These are phyloP conservation scores for Apiotrichum akiyoshidainum DNA, from an alignment of 1,284 basidiomycete genomes.

Conservation along the genomic window DNA sequence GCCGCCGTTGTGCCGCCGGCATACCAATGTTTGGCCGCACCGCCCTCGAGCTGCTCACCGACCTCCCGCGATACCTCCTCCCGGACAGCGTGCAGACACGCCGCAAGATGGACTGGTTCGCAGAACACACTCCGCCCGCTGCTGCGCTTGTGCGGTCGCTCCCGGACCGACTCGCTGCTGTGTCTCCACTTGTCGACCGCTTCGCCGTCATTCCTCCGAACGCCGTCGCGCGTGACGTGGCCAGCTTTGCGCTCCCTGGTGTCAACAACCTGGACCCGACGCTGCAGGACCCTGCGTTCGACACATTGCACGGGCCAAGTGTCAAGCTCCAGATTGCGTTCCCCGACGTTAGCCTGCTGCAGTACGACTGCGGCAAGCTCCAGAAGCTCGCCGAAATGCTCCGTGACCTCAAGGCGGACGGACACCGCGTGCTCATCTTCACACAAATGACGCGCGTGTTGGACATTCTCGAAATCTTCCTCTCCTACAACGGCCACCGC, in stretches of 20 bases:
- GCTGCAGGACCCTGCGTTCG: constrained; percentile 56
- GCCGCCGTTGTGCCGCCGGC: constrained; percentile 62
- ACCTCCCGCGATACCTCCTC: constrained; percentile 55
- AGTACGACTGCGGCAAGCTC: constrained; percentile 96
- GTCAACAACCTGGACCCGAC: constrained; percentile 41
- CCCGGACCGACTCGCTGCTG: constrained; percentile 58
- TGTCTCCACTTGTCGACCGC: constrained; percentile 61
- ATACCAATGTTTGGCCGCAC: constrained; percentile 66
- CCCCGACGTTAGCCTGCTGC: constrained; percentile 82
- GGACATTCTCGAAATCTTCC: constrained; percentile 89
- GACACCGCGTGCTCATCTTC: constrained; percentile 89
- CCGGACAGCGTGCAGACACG: constrained; percentile 58
- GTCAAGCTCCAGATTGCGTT: constrained; percentile 92
- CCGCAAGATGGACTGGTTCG: constrained; percentile 28
- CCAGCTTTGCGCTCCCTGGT: constrained; percentile 47
- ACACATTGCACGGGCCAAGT: constrained; percentile 65
- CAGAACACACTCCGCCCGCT: constrained; percentile 50
- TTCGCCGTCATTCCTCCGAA: constrained; percentile 83
- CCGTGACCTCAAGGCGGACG: constrained; percentile 76
- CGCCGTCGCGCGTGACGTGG: constrained; percentile 72
- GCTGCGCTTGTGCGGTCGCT: constrained; percentile 63
- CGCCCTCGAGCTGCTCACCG: constrained; percentile 55
- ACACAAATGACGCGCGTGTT: constrained; percentile 96
- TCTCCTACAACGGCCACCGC: constrained; percentile 88
- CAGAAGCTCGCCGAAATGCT: constrained; percentile 77